phyloP scores from a whole-genome alignment of 345 rosid species.

The Citrus inodora region DNA sequence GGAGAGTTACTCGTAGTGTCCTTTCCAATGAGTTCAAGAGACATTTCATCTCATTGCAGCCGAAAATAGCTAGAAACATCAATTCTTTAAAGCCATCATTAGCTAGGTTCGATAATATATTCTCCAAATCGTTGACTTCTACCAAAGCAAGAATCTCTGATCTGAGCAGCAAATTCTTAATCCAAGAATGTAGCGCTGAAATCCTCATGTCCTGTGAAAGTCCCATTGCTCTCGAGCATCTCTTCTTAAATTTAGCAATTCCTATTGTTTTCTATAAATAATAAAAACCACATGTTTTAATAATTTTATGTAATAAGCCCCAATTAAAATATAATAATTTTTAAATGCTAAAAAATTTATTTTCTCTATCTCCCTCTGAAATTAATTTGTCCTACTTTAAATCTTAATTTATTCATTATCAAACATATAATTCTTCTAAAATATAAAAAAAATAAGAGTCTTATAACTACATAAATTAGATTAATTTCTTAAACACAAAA shows the following conservation, averaged over 20 bases:
- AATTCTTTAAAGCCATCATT: background rate
- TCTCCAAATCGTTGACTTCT: background rate
- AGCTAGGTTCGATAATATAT: background rate
- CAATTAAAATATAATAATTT: no score
- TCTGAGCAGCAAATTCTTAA: background rate
- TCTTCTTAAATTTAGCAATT: background rate
- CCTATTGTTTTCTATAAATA: no score
- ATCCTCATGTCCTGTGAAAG: background rate
- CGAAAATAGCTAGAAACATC: accelerated
- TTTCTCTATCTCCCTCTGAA: no score
- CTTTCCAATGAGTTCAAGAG: background rate
- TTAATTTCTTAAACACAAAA: no score
- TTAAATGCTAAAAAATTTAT: no score
- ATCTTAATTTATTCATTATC: no score
- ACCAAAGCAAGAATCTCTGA: background rate
- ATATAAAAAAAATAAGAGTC: no score
- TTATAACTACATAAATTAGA: no score
- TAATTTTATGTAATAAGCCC: no score
- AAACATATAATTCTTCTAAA: no score
- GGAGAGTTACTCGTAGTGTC: background rate
- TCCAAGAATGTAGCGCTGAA: background rate
- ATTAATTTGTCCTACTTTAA: no score
- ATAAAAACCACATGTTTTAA: no score
- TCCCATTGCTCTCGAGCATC: background rate
- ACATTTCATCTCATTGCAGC: background rate